Conservation (phyloP, 768 basidiomycete species). For the Boletus insuetus region DNA sequence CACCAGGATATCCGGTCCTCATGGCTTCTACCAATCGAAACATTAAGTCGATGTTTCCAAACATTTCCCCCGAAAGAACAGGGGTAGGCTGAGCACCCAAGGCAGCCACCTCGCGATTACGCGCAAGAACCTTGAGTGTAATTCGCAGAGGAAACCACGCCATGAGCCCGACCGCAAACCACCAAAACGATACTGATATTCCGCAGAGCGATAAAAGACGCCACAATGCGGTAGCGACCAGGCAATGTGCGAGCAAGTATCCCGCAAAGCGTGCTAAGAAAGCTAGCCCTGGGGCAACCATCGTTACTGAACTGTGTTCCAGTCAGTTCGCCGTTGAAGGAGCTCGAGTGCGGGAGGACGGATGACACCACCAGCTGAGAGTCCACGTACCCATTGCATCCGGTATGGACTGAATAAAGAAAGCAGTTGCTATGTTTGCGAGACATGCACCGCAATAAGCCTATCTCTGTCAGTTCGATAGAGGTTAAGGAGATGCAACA, state of each 20-base stretch:
- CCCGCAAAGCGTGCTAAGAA: constrained; percentile 4
- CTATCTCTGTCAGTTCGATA: too few species aligned
- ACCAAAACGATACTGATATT: constrained; percentile 37
- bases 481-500: too few species aligned
- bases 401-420: too few species aligned
- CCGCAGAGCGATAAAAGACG: constrained; percentile 13
- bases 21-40: constrained; percentile 33
- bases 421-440: too few species aligned
- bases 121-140: constrained; percentile 26
- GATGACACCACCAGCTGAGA: too few species aligned
- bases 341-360: too few species aligned
- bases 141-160: constrained; percentile 35
- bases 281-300: constrained; percentile 15
- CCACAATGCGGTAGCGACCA: not conserved
- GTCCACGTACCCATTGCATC: too few species aligned
- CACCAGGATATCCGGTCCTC: constrained; percentile 51
- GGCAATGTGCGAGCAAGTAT: not conserved
- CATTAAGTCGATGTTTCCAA: constrained; percentile 48
- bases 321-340: too few species aligned
- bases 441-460: too few species aligned
- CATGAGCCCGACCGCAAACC: constrained; percentile 30
- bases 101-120: constrained; percentile 37
- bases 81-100: constrained; percentile 48
- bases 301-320: not conserved
- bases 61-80: constrained; percentile 34